These are phyloP conservation scores for Coniochaeta sp. DNA, from an alignment of 2,329 filamentous ascomycete genomes.

Conservation along the genomic window DNA sequence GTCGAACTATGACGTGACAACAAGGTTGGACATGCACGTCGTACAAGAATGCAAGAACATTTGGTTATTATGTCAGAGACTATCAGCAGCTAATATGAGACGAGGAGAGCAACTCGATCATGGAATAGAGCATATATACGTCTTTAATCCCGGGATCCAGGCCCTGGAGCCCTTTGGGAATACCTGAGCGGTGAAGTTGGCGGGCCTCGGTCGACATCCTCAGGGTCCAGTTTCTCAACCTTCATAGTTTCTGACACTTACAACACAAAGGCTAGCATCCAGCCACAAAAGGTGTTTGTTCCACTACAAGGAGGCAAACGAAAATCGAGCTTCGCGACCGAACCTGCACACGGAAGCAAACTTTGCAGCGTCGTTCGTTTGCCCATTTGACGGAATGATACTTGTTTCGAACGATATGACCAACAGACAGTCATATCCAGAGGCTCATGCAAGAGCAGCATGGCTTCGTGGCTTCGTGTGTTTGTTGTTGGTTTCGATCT, in stretches of 20 bases:
- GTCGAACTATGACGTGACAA: too few species aligned
- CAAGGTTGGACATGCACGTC: too few species aligned
- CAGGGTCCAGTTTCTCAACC: not conserved
- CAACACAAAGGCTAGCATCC: too few species aligned
- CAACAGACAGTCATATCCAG: slow-evolving; percentile 19
- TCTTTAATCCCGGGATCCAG: too few species aligned
- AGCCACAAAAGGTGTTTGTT: not conserved
- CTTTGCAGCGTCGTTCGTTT: not conserved
- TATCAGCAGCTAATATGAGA: not conserved
- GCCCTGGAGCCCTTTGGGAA: too few species aligned
- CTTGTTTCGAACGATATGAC: not conserved
- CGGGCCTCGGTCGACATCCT: not conserved
- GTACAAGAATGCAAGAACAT: too few species aligned
- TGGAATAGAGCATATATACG: not conserved
- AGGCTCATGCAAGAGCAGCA: slow-evolving; percentile 29
- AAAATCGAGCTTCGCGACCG: not conserved
- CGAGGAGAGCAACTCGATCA: slow-evolving; percentile 1
- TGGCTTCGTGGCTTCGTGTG: slow-evolving; percentile 33
- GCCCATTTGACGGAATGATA: not conserved
- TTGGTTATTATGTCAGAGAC: not conserved
- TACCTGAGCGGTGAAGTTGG: too few species aligned
- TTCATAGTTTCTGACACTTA: not conserved
- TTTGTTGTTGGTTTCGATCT: slow-evolving; percentile 3
- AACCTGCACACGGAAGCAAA: too few species aligned
- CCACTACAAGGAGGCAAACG: not conserved